Conservation (phyloP, 1,284 basidiomycete genomes). For the Entoloma clypeatum region DNA sequence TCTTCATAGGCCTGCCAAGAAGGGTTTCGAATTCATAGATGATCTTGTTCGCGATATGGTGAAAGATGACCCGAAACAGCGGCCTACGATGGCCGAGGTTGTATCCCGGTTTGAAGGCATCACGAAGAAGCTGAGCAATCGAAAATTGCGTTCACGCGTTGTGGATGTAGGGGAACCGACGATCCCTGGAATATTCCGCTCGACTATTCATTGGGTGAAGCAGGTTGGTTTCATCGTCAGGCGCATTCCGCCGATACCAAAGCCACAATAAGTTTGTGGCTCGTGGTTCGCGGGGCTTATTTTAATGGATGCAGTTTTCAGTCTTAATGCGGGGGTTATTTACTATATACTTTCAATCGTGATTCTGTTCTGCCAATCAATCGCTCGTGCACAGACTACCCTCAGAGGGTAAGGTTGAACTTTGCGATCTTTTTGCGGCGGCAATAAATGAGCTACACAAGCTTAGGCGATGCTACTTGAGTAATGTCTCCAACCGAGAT, state of each 20-base stretch:
- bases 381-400: too few relatives aligned
- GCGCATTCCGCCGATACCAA: slow-evolving; percentile 12
- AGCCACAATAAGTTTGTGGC: slow-evolving; percentile 1
- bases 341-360: too few relatives aligned
- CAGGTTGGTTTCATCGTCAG: slow-evolving; percentile 3
- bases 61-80: slow-evolving; percentile 1
- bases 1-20: not conserved
- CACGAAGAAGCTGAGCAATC: not conserved
- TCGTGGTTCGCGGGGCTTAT: too few relatives aligned
- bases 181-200: slow-evolving; percentile 11
- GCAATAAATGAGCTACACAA: too few relatives aligned
- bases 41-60: slow-evolving; percentile 1
- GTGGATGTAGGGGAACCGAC: slow-evolving; percentile 4
- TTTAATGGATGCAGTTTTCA: too few relatives aligned
- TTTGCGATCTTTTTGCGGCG: too few relatives aligned
- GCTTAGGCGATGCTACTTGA: too few relatives aligned
- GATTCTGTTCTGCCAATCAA: too few relatives aligned
- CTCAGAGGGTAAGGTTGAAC: too few relatives aligned
- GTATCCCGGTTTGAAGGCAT: not conserved
- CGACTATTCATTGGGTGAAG: slow-evolving; percentile 15
- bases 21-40: not conserved
- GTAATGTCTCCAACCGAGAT: too few relatives aligned
- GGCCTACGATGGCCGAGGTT: slow-evolving; percentile 3
- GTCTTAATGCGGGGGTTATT: too few relatives aligned
- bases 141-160: slow-evolving; percentile 7